Base-by-base conservation (phyloP, 192 early-diverging fungal genomes). In the Funneliformis geosporum region DNA sequence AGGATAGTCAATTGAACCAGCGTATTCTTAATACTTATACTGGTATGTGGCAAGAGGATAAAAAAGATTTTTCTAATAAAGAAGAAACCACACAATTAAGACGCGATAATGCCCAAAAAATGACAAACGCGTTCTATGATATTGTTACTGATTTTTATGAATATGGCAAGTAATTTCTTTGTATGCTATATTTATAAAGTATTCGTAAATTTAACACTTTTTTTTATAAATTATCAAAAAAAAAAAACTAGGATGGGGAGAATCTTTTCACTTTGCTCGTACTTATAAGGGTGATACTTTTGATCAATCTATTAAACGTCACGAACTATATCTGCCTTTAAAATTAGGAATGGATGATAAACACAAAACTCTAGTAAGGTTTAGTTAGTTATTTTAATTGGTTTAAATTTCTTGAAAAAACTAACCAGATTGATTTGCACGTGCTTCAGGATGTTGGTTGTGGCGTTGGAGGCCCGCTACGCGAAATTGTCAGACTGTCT, bases 381-480 rank as follows among this genome's bases (percentile, higher is more conserved):
- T 82, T 84, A 64, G 80, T 84, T 83, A 62, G 44, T 80, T 84
- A 55, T 14, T n/a, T 60, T 16, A 33, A 28, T 18, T 10, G 1
- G 16, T 8, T n/a, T 16, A 6, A 8, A 27, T 23, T 65, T 6
- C 27, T 65, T 8, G 0, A 21, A 68, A 16, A 38, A n/a, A 64
- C n/a, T 27, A 27, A 64, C 27, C 10, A 27, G 27, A 64, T 64
- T 10, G 33, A 4, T 27, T 64, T 28, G 62, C n/a, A 27, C 27
- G n/a, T 64, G 27, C 12, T n/a, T 68, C 73, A 85, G 84, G 95
- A 97, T 86, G 93, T 95, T 62, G 96, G 96, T 25, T 97, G 95
- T 80, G 96, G 96, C 78, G 95, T 97, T 23, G 96, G 95, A 73
- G 96, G 96, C 11, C 96, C 96, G 2, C 87, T 95, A 18, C 91